Conservation (phyloP, 2,329 filamentous ascomycete species). For the Celoporthe dispersa region DNA sequence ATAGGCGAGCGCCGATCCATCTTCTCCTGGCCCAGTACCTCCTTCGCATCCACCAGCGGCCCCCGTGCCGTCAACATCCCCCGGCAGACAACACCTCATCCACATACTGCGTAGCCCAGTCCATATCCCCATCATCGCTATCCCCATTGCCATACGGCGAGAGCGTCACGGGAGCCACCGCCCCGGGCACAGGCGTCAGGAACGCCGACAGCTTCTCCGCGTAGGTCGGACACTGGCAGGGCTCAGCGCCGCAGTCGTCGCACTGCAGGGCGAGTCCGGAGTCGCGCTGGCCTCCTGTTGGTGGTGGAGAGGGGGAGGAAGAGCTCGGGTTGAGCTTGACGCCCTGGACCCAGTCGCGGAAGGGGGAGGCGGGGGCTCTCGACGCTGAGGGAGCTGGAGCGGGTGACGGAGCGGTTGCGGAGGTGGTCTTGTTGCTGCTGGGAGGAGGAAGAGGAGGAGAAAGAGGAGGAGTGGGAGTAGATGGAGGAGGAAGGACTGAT, state of each 20-base stretch:
- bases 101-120: conserved; percentile 23
- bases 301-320: background rate
- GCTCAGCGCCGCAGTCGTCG: conserved; percentile 23
- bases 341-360: conserved; percentile 29
- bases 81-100: background rate
- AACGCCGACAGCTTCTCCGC: conserved; percentile 29
- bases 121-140: conserved; percentile 16
- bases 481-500: conserved; percentile 22
- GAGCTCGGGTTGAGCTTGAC: conserved; percentile 19
- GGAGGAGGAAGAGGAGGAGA: background rate
- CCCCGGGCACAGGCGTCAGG: conserved; percentile 21
- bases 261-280: conserved; percentile 27
- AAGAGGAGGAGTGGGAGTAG: conserved; percentile 16
- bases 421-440: background rate
- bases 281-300: conserved; percentile 21
- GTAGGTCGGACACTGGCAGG: conserved; percentile 25
- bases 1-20: conserved; percentile 1
- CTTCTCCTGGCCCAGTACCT: background rate
- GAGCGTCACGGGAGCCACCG: background rate
- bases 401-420: conserved; percentile 16
- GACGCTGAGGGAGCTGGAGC: conserved; percentile 27
- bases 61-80: background rate
- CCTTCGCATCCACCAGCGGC: conserved; percentile 10
- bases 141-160: background rate
- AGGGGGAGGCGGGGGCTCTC: conserved; percentile 29